phyloP scores from a whole-genome alignment of 352 stramenopile genomes.

The Heterotrichella gracilis region DNA sequence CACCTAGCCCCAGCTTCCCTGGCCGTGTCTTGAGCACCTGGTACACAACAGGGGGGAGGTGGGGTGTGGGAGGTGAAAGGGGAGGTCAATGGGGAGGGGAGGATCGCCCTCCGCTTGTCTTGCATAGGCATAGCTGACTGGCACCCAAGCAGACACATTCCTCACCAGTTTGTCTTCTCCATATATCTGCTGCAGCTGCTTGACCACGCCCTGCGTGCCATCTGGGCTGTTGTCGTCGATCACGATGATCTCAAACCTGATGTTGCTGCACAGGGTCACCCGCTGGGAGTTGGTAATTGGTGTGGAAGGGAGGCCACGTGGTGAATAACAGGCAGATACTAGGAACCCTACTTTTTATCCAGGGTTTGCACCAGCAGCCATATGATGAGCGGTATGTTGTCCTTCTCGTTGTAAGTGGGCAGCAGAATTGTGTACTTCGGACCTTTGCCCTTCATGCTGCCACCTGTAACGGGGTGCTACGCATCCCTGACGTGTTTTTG shows the following conservation, averaged over 20 bases:
- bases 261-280: conserved; percentile 27
- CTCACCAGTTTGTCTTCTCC: too few relatives aligned
- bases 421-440: conserved; percentile 79
- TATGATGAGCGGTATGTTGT: conserved; percentile 86
- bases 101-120: too few relatives aligned
- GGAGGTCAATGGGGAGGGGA: too few relatives aligned
- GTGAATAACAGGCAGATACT: not conserved
- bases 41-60: conserved; percentile 29
- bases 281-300: not conserved
- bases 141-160: too few relatives aligned
- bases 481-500: too few relatives aligned
- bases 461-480: not conserved
- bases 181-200: not conserved
- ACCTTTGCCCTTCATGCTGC: conserved; percentile 14
- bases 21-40: conserved; percentile 58
- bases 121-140: too few relatives aligned
- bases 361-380: conserved; percentile 75
- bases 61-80: not conserved
- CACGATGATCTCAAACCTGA: conserved; percentile 75
- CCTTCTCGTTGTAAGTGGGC: conserved; percentile 85
- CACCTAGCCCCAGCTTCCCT: conserved; percentile 76
- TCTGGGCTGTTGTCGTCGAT: conserved; percentile 88
- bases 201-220: conserved; percentile 59
- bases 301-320: conserved; percentile 18
- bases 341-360: conserved; percentile 31